Evolutionary conservation across 208 protist genomes (phyloP).

Genomic region (Phytomonas serpens): DNA sequence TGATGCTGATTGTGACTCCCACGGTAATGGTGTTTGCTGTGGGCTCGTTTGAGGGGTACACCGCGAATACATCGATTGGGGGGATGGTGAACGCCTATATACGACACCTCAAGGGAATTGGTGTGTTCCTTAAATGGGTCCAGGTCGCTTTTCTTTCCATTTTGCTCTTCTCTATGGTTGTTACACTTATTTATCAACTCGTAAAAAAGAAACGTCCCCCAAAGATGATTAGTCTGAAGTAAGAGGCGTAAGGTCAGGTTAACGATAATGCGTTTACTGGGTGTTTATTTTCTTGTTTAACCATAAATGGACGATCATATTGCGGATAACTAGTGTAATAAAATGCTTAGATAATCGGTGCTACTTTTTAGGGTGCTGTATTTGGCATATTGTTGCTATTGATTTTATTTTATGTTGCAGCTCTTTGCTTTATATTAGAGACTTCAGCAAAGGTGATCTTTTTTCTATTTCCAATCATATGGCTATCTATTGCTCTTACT

Average conservation of each 20-base stretch:
- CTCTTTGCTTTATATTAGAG: neutral
- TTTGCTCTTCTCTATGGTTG: slow-evolving; percentile 33
- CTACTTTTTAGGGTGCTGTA: neutral
- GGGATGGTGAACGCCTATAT: slow-evolving; percentile 74
- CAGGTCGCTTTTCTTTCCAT: slow-evolving; percentile 65
- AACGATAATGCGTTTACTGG: neutral
- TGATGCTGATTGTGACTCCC: slow-evolving; percentile 88
- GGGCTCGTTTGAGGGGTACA: slow-evolving; percentile 79
- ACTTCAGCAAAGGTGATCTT: neutral
- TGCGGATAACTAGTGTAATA: neutral
- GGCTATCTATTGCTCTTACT: neutral
- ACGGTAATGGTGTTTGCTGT: slow-evolving; percentile 86
- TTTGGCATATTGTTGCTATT: neutral
- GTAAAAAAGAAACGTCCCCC: neutral
- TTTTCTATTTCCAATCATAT: neutral
- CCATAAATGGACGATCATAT: neutral
- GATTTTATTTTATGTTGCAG: neutral
- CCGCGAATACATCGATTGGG: slow-evolving; percentile 57
- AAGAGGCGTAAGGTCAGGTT: neutral
- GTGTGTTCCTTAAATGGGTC: slow-evolving; percentile 52
- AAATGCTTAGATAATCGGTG: neutral
- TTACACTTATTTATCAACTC: neutral
- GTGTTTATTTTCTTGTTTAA: neutral
- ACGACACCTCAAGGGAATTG: slow-evolving; percentile 56
- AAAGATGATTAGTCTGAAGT: neutral